Base-by-base conservation (phyloP, 2,329 filamentous ascomycete genomes). In the Nemania sp. region DNA sequence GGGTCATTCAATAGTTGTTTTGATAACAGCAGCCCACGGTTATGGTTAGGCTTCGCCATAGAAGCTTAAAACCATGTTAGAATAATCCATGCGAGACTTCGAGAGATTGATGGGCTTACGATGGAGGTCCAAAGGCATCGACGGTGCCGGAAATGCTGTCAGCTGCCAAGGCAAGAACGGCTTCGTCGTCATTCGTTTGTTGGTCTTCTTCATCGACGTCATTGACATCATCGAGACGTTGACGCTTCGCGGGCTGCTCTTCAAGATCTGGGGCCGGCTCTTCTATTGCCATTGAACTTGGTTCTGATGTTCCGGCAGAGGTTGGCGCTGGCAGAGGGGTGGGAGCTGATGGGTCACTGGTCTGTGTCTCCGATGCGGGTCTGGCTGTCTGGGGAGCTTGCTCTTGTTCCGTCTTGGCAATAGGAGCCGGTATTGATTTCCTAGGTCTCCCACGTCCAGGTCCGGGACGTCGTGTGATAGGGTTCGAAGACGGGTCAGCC, bases 401-500 rank as follows among this genome's bases (percentile, higher is more conserved):
- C 26, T 55, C 29, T 52, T 73, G 66, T 22, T 70, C 68, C 29
- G 43, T 8, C 41, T 53, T 57, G 32, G 27, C 22, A 45, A 71
- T 59, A 24, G 69, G 70, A 43, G 62, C 72, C 45, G 73, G 71
- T n/a, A 78, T 77, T 47, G 79, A 77, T 74, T 88, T 89, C 61
- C 83, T 80, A 0, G 86, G 85, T 6, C 87, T 81, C 1, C 86
- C 86, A 52, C 87, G 83, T 13, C 87, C 87, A 3, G 87, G 87
- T 0, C 87, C 87, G 3, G 87, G 87, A 27, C 87, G 83, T 18
- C 87, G 82, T n/a, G 86, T 89, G 72, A 89, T 88, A 58, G 87
- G 87, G 65, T 89, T 88, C 70, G 80, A 61, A 0, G 83, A 84
- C 8, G 87, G 87, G 72, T 89, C 87, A 62, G 79, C 47, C 66